phyloP scores from a whole-genome alignment of 208 protist genomes.

The Acanthamoeba lenticulata region DNA sequence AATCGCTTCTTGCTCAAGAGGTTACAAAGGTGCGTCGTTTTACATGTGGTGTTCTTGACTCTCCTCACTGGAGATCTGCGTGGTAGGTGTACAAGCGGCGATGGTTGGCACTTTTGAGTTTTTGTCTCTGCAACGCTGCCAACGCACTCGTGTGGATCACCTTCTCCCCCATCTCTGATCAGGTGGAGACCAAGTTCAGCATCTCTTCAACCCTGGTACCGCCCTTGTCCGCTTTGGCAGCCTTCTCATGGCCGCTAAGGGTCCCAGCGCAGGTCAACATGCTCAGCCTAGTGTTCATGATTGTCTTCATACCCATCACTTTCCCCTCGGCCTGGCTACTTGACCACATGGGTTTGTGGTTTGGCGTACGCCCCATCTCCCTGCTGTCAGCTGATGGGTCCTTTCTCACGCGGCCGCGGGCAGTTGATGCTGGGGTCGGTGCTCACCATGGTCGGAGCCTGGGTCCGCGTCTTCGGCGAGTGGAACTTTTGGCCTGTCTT shows the following conservation, averaged over 20 bases:
- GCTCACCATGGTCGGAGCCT: neutral
- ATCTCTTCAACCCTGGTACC: neutral
- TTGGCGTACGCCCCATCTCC: neutral
- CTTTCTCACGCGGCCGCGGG: neutral
- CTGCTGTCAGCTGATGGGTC: neutral
- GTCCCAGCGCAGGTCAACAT: neutral
- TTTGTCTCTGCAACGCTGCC: neutral
- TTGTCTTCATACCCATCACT: slow-evolving; percentile 10
- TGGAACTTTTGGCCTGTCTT: slow-evolving; percentile 49
- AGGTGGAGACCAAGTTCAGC: neutral
- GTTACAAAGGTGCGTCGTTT: too few relatives aligned
- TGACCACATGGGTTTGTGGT: neutral
- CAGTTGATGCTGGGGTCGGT: neutral
- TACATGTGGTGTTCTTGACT: too few relatives aligned
- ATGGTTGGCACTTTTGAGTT: neutral
- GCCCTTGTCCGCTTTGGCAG: neutral
- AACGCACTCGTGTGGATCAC: slow-evolving; percentile 59
- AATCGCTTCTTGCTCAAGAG: too few relatives aligned
- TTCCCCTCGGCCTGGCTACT: slow-evolving; percentile 8
- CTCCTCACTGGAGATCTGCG: too few relatives aligned
- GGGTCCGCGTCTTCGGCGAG: neutral
- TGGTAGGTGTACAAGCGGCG: slow-evolving; percentile 49
- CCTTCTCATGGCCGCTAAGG: neutral
- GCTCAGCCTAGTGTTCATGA: slow-evolving; percentile 55
- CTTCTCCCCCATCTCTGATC: slow-evolving; percentile 54